Evolutionary conservation across 257 asterid genomes (phyloP).

Genomic region (Solanum chaucha): DNA sequence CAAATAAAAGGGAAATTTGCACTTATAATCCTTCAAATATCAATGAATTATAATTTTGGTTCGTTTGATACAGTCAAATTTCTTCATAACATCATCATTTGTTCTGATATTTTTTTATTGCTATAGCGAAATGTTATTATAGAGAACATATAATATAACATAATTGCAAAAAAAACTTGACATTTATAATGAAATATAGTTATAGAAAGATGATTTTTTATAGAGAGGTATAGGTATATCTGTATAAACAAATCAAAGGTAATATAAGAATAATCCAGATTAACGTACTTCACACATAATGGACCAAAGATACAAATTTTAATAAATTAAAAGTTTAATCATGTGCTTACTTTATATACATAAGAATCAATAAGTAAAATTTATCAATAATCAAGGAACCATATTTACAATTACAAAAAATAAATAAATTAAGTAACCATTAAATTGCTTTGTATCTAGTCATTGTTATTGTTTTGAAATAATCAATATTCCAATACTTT

Average conservation of each 20-base stretch:
- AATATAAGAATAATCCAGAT: too few species aligned
- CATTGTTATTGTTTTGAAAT: background rate
- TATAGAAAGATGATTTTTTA: too few species aligned
- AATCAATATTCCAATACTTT: background rate
- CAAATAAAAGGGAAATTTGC: background rate
- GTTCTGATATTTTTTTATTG: too few species aligned
- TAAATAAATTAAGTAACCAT: background rate
- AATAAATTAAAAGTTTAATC: background rate
- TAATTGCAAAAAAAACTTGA: too few species aligned
- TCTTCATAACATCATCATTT: too few species aligned
- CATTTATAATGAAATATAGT: too few species aligned
- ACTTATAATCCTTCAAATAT: background rate
- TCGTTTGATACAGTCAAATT: background rate
- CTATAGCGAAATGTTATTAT: too few species aligned
- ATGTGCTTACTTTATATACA: background rate
- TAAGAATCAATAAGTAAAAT: background rate
- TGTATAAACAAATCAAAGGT: too few species aligned
- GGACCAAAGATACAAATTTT: background rate
- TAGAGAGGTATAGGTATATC: rapidly evolving
- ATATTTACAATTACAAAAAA: background rate
- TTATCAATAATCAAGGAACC: background rate
- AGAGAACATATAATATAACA: too few species aligned
- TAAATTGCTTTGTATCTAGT: background rate
- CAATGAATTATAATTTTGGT: background rate
- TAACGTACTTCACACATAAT: too few species aligned